These are phyloP conservation scores for Nissolia schottii DNA, from an alignment of 306 rosid genomes.

Conservation along the genomic window DNA sequence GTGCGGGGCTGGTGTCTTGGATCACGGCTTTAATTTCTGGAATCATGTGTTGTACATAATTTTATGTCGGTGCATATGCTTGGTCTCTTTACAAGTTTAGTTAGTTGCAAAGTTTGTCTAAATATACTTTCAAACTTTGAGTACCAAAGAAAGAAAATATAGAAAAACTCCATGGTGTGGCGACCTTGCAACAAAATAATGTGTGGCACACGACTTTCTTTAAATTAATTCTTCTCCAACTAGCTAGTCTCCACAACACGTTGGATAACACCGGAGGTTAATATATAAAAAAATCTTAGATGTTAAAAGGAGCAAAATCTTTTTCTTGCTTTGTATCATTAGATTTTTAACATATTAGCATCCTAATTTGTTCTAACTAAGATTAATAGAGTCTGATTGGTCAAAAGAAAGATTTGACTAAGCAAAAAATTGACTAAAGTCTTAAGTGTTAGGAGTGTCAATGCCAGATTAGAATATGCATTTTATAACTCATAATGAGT, in stretches of 20 bases:
- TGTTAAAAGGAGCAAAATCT: too few species aligned
- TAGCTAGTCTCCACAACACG: neutral
- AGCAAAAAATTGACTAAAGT: too few species aligned
- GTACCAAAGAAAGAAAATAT: neutral
- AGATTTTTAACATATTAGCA: too few species aligned
- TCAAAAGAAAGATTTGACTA: too few species aligned
- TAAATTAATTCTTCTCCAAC: neutral
- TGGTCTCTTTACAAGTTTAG: neutral
- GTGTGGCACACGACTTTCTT: neutral
- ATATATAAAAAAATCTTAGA: too few species aligned
- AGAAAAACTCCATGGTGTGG: neutral
- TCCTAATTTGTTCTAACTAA: too few species aligned
- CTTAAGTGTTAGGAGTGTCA: too few species aligned
- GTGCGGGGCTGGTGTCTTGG: constrained; percentile 29
- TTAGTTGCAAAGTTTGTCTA: neutral
- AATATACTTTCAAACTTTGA: neutral
- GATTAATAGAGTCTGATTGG: too few species aligned
- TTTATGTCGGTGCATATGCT: neutral
- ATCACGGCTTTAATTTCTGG: constrained; percentile 38
- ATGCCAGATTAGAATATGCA: too few species aligned
- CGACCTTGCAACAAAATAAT: neutral
- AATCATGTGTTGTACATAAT: constrained; percentile 32
- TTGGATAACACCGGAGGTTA: neutral
- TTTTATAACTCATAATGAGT: too few species aligned
- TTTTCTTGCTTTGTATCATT: too few species aligned